phyloP scores from a whole-genome alignment of 176 grass and related monocot species.

The Carex parvula region DNA sequence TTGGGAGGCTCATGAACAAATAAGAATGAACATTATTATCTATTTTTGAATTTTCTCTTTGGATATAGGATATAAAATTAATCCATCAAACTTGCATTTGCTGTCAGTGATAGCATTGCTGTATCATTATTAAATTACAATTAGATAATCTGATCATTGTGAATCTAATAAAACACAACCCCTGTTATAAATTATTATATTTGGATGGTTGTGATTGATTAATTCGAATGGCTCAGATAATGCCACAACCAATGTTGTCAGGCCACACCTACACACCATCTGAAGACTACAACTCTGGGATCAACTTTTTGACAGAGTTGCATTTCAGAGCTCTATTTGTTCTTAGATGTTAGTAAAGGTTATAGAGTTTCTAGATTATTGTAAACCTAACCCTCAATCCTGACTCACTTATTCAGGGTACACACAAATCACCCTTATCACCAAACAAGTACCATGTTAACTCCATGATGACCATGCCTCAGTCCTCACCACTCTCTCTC shows the following conservation, averaged over 20 bases:
- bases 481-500: neutral
- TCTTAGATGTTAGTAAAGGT: neutral
- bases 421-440: slow-evolving; percentile 26
- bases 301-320: neutral
- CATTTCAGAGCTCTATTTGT: neutral
- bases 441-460: slow-evolving; percentile 22
- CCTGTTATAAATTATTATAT: neutral
- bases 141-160: neutral
- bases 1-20: neutral
- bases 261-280: neutral
- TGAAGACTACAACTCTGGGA: neutral
- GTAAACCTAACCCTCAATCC: neutral
- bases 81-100: neutral
- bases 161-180: neutral
- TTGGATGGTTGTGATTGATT: neutral
- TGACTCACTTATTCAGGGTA: neutral
- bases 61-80: neutral
- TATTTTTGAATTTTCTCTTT: neutral
- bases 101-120: neutral
- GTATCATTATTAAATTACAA: neutral
- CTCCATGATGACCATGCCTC: slow-evolving; percentile 9
- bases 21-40: neutral
- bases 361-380: neutral
- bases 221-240: neutral
- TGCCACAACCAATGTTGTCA: neutral